Conservation (phyloP, 1,284 basidiomycete genomes). For the Lignosus rhinocerotis region DNA sequence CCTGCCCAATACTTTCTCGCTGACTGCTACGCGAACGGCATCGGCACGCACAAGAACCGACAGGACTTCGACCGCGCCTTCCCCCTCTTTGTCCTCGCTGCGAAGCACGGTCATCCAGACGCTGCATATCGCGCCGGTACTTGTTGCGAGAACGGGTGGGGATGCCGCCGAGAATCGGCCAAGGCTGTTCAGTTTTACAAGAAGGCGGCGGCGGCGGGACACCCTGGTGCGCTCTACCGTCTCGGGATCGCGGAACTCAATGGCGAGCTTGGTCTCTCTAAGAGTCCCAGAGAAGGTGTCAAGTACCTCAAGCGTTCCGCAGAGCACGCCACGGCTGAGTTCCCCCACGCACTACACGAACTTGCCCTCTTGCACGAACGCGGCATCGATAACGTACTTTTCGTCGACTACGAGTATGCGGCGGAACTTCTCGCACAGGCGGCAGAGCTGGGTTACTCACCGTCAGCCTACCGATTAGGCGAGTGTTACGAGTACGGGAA, state of each 20-base stretch:
- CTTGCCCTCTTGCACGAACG: constrained; percentile 92
- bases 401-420: constrained; percentile 95
- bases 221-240: constrained; percentile 96
- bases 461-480: constrained; percentile 92
- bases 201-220: constrained; percentile 88
- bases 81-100: constrained; percentile 93
- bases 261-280: constrained; percentile 87
- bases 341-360: constrained; percentile 96
- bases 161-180: constrained; percentile 87
- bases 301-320: constrained; percentile 98
- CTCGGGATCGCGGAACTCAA: constrained; percentile 96
- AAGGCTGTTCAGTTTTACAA: constrained; percentile 95
- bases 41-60: constrained; percentile 84
- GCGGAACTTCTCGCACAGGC: constrained; percentile 94
- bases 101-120: constrained; percentile 98
- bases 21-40: constrained; percentile 97
- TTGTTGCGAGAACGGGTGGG: constrained; percentile 99
- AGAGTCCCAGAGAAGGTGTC: constrained; percentile 92
- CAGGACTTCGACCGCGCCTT: constrained; percentile 98
- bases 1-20: constrained; percentile 97
- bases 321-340: constrained; percentile 92
- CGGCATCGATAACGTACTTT: constrained; percentile 95
- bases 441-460: constrained; percentile 93
- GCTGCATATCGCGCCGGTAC: constrained; percentile 95
- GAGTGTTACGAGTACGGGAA: constrained; percentile 99